phyloP scores from a whole-genome alignment of 768 basidiomycete species.

The Phylloporus scabripes region DNA sequence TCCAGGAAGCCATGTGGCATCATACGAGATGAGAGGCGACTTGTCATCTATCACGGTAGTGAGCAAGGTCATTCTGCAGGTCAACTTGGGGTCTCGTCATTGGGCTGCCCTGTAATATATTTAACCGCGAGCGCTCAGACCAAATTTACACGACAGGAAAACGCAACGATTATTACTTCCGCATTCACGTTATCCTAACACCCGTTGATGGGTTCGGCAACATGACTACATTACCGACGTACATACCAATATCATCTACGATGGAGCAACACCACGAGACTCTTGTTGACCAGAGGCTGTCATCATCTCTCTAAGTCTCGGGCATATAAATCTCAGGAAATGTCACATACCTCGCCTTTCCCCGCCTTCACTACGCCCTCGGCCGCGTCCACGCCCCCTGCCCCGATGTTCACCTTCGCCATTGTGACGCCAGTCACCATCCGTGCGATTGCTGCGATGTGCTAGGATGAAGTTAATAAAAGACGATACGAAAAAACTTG shows the following conservation, averaged over 20 bases:
- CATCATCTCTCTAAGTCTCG: not conserved
- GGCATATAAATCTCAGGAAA: not conserved
- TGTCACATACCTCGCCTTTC: conserved; percentile 36
- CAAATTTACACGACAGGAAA: not conserved
- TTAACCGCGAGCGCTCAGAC: not conserved
- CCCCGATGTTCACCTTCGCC: conserved; percentile 38
- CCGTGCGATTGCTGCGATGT: conserved; percentile 18
- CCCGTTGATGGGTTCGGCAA: not conserved
- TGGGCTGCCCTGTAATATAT: not conserved
- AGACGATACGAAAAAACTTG: not conserved
- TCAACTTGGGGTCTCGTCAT: too few species aligned
- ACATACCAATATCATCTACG: conserved; percentile 7
- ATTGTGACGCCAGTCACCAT: conserved; percentile 47
- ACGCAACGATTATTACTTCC: not conserved
- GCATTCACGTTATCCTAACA: not conserved
- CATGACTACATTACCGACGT: not conserved
- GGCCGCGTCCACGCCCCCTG: conserved; percentile 41
- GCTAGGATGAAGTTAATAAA: conserved; percentile 4
- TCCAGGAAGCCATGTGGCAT: conserved; percentile 21
- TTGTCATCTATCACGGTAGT: conserved; percentile 26
- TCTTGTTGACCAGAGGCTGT: conserved; percentile 22
- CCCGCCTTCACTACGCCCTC: conserved; percentile 39
- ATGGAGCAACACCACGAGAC: conserved; percentile 15
- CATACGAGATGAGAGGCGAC: conserved; percentile 28
- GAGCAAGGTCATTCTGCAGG: conserved; percentile 19